Evolutionary conservation across 2,329 filamentous ascomycete genomes (phyloP).

Genomic region (Sclerotinia minor): DNA sequence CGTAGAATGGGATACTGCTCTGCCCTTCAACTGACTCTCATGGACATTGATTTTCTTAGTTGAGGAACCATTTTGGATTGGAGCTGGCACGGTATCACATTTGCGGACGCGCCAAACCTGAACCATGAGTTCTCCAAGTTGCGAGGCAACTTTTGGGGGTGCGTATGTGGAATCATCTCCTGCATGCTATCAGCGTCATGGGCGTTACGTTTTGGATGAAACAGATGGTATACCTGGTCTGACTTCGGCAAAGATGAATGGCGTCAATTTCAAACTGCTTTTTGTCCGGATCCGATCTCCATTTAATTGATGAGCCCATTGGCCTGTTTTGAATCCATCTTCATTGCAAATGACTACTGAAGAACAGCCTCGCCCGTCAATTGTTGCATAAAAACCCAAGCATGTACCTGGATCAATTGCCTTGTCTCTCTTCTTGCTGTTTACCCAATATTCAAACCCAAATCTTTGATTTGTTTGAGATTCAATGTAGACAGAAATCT

Average conservation of each 20-base stretch:
- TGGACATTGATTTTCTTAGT: background rate
- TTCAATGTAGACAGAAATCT: slow-evolving; percentile 19
- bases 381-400: slow-evolving; percentile 12
- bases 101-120: slow-evolving; percentile 22
- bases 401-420: background rate
- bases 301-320: background rate
- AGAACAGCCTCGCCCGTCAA: slow-evolving; percentile 14
- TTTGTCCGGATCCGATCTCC: slow-evolving; percentile 10
- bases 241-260: slow-evolving; percentile 17
- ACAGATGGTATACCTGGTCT: slow-evolving; percentile 1
- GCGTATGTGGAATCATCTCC: background rate
- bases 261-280: background rate
- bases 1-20: slow-evolving; percentile 14
- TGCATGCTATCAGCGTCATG: background rate
- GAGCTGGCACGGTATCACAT: background rate
- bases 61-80: background rate
- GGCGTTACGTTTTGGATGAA: background rate
- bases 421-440: background rate
- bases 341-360: slow-evolving; percentile 16
- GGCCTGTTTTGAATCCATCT: slow-evolving; percentile 15
- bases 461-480: background rate
- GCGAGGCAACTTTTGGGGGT: background rate
- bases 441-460: background rate
- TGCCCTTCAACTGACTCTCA: slow-evolving; percentile 15
- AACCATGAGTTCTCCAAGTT: slow-evolving; percentile 21